A percentile compares a stretch with the other conserved stretches of the same genome.
Conservation (phyloP, 805 yeast species). For the Maudiozyma bulderi region DNA sequence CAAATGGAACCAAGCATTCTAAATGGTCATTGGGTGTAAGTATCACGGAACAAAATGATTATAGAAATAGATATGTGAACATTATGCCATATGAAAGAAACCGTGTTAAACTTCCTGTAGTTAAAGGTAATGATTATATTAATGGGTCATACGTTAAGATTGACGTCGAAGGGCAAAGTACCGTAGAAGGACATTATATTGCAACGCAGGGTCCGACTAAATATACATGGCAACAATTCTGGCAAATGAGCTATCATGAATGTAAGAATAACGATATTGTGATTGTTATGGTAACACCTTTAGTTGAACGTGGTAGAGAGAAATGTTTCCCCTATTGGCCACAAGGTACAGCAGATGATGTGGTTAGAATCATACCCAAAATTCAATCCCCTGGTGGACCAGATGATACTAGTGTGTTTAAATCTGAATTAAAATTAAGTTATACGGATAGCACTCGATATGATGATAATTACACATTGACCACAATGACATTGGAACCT, state of each 20-base stretch:
- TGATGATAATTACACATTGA: constrained; percentile 17
- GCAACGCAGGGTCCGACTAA: constrained; percentile 76
- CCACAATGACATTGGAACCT: constrained; percentile 17
- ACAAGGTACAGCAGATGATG: constrained; percentile 9
- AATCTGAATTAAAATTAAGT: constrained; percentile 13
- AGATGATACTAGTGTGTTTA: constrained; percentile 16
- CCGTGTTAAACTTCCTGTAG: constrained; percentile 36
- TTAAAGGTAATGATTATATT: constrained; percentile 49
- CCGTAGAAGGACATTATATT: constrained; percentile 36
- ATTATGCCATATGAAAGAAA: constrained; percentile 58
- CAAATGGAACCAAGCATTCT: constrained; percentile 19
- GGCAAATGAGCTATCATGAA: constrained; percentile 72
- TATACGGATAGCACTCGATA: constrained; percentile 13
- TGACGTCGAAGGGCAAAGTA: constrained; percentile 16
- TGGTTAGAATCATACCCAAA: constrained; percentile 2
- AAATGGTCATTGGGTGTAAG: constrained; percentile 26
- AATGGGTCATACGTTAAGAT: constrained; percentile 66
- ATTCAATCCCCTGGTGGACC: constrained; percentile 17
- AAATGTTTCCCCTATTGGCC: constrained; percentile 84
- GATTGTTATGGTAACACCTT: constrained; percentile 67
- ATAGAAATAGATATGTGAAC: constrained; percentile 51
- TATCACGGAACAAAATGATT: constrained; percentile 16
- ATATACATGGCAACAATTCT: constrained; percentile 70
- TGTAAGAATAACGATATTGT: constrained; percentile 45
- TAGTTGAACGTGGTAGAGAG: constrained; percentile 55